Percentiles rank a stretch among this genome's conserved stretches.
Evolutionary conservation across 805 yeast genomes (phyloP).

Genomic region (Barnettozyma californica): DNA sequence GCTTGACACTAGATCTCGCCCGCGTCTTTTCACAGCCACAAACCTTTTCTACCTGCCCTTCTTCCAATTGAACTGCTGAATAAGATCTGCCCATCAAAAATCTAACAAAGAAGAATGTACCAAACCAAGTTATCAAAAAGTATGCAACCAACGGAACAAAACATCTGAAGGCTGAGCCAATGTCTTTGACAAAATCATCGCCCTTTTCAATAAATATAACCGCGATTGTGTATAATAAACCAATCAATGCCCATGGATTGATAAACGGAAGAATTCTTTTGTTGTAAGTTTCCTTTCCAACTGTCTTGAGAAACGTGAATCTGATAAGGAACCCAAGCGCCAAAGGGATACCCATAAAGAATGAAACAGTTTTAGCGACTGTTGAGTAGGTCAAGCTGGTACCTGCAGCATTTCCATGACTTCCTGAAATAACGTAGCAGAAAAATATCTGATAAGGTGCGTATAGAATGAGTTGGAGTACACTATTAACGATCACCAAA

Average conservation of each 20-base stretch:
- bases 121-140: slow-evolving; percentile 44
- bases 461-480: slow-evolving; percentile 45
- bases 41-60: slow-evolving; percentile 7
- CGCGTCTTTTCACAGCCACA: slow-evolving; percentile 38
- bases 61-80: slow-evolving; percentile 2
- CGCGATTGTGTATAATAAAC: slow-evolving; percentile 45
- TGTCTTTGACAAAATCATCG: slow-evolving; percentile 39
- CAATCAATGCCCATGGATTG: slow-evolving; percentile 46
- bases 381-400: slow-evolving; percentile 27
- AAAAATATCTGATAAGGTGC: slow-evolving; percentile 48
- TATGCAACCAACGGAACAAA: slow-evolving; percentile 45
- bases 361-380: slow-evolving; percentile 45
- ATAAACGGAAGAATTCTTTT: slow-evolving; percentile 35
- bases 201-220: slow-evolving; percentile 50
- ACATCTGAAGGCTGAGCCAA: slow-evolving; percentile 45
- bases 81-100: slow-evolving; percentile 20
- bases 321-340: slow-evolving; percentile 41
- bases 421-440: slow-evolving; percentile 30
- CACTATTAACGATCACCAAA: slow-evolving; percentile 45
- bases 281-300: slow-evolving; percentile 32
- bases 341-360: slow-evolving; percentile 51
- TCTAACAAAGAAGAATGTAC: slow-evolving; percentile 34
- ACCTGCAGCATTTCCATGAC: neutral
- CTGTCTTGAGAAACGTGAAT: slow-evolving; percentile 18
- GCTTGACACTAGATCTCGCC: neutral